A percentile compares a stretch with the other conserved stretches of the same genome.
Conservation (phyloP, 2,329 filamentous ascomycete genomes). For the Dryadomyces quercivorus region DNA sequence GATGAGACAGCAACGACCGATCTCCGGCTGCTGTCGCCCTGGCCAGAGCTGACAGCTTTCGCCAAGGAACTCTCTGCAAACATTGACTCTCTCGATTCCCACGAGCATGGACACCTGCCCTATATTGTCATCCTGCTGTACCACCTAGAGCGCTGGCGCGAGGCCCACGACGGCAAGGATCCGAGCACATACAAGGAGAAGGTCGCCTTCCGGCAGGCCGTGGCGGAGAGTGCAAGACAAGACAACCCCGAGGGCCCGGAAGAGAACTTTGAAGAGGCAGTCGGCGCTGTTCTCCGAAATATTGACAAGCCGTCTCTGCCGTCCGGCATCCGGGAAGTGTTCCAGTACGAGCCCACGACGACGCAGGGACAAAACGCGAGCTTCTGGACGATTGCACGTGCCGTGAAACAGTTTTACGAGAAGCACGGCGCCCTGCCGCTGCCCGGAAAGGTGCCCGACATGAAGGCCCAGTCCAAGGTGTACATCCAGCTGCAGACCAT, state of each 20-base stretch:
- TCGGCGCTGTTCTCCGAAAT: constrained; percentile 77
- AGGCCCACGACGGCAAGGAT: constrained; percentile 49
- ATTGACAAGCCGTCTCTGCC: constrained; percentile 57
- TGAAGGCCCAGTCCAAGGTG: constrained; percentile 87
- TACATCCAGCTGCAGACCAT: constrained; percentile 87
- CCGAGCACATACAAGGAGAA: constrained; percentile 79
- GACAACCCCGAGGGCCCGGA: constrained; percentile 76
- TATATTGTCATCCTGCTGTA: constrained; percentile 74
- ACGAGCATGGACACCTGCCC: constrained; percentile 85
- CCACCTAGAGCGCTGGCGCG: constrained; percentile 73
- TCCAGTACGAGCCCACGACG: constrained; percentile 40
- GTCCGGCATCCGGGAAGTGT: constrained; percentile 62
- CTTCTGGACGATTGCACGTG: constrained; percentile 84
- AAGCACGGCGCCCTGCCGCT: constrained; percentile 66
- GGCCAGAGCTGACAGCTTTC: constrained; percentile 67
- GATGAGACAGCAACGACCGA: constrained; percentile 77
- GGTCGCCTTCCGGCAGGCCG: constrained; percentile 61
- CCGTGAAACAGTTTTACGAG: constrained; percentile 64
- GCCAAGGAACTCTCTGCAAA: constrained; percentile 52
- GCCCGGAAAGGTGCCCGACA: constrained; percentile 81
- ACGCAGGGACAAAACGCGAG: constrained; percentile 26
- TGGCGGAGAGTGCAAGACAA: constrained; percentile 55
- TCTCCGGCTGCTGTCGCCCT: constrained; percentile 71
- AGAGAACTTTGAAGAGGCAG: constrained; percentile 94
- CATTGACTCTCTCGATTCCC: constrained; percentile 57